Percentiles rank a stretch among this genome's conserved stretches.
Evolutionary conservation across 176 grass and related monocot species (phyloP).

Genomic region (Carex myosuroides): DNA sequence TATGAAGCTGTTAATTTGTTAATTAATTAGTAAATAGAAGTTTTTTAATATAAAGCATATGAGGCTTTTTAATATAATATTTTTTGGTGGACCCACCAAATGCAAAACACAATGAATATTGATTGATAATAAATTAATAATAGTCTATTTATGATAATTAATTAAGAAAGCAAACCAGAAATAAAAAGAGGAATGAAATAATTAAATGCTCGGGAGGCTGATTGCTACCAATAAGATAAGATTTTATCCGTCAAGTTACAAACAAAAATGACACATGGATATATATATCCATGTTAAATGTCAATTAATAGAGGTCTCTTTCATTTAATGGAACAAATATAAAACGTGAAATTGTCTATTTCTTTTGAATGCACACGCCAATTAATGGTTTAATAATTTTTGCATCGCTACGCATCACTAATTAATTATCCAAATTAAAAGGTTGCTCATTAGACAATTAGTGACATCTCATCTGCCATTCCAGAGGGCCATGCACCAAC

Average conservation of each 20-base stretch:
- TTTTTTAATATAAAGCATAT: too few relatives aligned
- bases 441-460: background rate
- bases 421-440: background rate
- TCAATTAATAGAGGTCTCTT: constrained; percentile 9
- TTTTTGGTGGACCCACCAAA: too few relatives aligned
- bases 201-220: background rate
- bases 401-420: background rate
- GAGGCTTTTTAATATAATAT: too few relatives aligned
- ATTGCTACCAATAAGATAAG: background rate
- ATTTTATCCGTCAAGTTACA: background rate
- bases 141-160: background rate
- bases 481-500: background rate
- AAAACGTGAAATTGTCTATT: background rate
- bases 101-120: too few relatives aligned
- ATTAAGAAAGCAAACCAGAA: background rate
- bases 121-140: too few relatives aligned
- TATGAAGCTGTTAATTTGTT: too few relatives aligned
- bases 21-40: too few relatives aligned
- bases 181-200: background rate
- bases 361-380: background rate
- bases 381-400: background rate
- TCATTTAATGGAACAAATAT: background rate
- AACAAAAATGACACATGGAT: background rate
- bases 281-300: background rate
- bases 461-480: constrained; percentile 6